phyloP scores from a whole-genome alignment of 768 basidiomycete genomes.

The Neoboletus subvelutipes region DNA sequence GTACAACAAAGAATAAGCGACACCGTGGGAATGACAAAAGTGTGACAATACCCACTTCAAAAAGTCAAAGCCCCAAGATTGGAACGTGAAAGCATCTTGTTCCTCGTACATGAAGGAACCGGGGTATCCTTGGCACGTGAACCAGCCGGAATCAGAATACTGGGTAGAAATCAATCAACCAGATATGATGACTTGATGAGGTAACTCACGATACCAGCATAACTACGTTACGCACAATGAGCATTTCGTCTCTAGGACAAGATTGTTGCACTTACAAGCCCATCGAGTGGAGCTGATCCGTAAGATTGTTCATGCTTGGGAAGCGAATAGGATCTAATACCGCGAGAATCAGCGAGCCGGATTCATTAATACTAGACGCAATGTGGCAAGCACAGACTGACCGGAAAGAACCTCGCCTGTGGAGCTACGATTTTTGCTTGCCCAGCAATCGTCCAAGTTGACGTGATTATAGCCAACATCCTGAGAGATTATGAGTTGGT shows the following conservation, averaged over 20 bases:
- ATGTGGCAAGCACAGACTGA: constrained; percentile 23
- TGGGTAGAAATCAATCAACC: constrained; percentile 17
- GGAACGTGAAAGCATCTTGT: constrained; percentile 57
- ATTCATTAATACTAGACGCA: not conserved
- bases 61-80: constrained; percentile 61
- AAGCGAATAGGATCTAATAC: constrained; percentile 49
- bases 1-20: not conserved
- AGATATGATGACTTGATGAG: not conserved
- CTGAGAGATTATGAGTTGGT: constrained; percentile 28
- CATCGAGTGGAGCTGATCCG: constrained; percentile 50
- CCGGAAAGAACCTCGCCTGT: constrained; percentile 56
- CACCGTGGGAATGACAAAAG: not conserved
- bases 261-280: constrained; percentile 46
- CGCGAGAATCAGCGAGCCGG: not conserved
- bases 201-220: constrained; percentile 57
- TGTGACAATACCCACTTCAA: constrained; percentile 47
- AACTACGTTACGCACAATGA: constrained; percentile 32
- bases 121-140: constrained; percentile 58
- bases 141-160: constrained; percentile 72
- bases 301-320: constrained; percentile 55
- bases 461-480: constrained; percentile 57
- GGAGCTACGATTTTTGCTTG: constrained; percentile 50
- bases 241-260: not conserved
- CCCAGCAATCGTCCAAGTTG: constrained; percentile 66
- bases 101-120: constrained; percentile 63